These are phyloP conservation scores for Suhomyces panamericanus DNA, from an alignment of 1,139 yeast species.

Conservation along the genomic window DNA sequence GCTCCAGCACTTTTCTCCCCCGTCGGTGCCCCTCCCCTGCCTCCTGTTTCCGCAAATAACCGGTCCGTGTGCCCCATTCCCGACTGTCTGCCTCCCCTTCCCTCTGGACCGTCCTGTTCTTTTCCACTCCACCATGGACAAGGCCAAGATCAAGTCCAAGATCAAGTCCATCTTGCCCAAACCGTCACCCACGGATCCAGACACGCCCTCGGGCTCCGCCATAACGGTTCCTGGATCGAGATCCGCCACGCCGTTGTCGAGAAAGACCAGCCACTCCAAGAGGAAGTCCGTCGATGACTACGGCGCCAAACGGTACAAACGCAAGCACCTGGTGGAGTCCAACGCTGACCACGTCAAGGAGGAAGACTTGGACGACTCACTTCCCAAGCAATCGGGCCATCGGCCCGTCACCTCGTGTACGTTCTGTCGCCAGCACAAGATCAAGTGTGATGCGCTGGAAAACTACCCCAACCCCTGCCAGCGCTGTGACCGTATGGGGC, in stretches of 20 bases:
- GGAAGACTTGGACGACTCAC: conserved; percentile 1
- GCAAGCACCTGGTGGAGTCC: conserved; percentile 7
- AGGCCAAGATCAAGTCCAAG: conserved; percentile 39
- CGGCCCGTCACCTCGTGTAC: conserved; percentile 93
- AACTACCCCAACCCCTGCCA: conserved; percentile 81
- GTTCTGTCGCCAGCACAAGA: conserved; percentile 92
- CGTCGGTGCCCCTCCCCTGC: not conserved
- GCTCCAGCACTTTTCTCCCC: not conserved
- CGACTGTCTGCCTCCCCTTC: not conserved
- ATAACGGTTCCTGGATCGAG: conserved; percentile 14
- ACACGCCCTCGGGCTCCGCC: conserved; percentile 15
- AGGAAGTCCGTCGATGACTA: conserved; percentile 10
- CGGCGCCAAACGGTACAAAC: conserved; percentile 10
- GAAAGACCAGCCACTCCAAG: conserved; percentile 5
- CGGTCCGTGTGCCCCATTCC: not conserved
- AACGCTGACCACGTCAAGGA: not conserved
- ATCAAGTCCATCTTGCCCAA: conserved; percentile 41
- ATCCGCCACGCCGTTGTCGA: conserved; percentile 4
- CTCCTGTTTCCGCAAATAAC: not conserved
- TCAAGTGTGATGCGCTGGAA: conserved; percentile 87
- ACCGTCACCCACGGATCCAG: conserved; percentile 23
- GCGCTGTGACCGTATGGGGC: conserved; percentile 75
- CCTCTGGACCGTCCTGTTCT: not conserved
- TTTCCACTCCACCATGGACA: conserved; percentile 28
- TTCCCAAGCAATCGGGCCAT: conserved; percentile 46